These are phyloP conservation scores for Sphenostylis stenocarpa DNA, from an alignment of 306 rosid species.

Conservation along the genomic window DNA sequence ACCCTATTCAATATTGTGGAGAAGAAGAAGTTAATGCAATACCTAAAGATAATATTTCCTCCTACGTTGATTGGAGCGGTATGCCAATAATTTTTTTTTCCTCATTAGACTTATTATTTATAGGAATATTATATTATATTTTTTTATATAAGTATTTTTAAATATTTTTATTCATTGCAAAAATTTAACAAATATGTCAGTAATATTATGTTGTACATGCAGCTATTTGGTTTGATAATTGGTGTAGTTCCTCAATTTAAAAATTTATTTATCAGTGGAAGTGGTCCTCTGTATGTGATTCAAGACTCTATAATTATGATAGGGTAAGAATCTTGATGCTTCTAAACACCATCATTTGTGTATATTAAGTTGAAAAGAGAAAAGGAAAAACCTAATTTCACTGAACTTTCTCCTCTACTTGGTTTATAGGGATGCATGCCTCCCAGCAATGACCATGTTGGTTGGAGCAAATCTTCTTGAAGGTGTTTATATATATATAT, in stretches of 20 bases:
- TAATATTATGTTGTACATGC: too few species aligned
- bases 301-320: constrained; percentile 19
- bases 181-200: too few species aligned
- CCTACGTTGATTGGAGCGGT: constrained; percentile 43
- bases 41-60: constrained; percentile 25
- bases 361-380: not conserved
- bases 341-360: too few species aligned
- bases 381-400: not conserved
- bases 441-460: constrained; percentile 30
- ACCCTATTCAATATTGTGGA: constrained; percentile 2
- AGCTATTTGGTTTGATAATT: constrained; percentile 25
- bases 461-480: constrained; percentile 38
- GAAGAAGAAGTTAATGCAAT: constrained; percentile 28
- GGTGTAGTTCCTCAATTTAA: constrained; percentile 24
- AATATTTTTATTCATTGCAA: too few species aligned
- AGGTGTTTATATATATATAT: too few species aligned
- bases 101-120: not conserved
- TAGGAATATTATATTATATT: too few species aligned
- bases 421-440: constrained; percentile 24
- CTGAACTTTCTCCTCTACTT: not conserved
- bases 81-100: not conserved
- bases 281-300: constrained; percentile 20
- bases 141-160: too few species aligned
- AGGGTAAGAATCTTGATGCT: constrained; percentile 13
- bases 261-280: not conserved